phyloP scores from a whole-genome alignment of 768 basidiomycete species.

The Leccinum longicurvipes region DNA sequence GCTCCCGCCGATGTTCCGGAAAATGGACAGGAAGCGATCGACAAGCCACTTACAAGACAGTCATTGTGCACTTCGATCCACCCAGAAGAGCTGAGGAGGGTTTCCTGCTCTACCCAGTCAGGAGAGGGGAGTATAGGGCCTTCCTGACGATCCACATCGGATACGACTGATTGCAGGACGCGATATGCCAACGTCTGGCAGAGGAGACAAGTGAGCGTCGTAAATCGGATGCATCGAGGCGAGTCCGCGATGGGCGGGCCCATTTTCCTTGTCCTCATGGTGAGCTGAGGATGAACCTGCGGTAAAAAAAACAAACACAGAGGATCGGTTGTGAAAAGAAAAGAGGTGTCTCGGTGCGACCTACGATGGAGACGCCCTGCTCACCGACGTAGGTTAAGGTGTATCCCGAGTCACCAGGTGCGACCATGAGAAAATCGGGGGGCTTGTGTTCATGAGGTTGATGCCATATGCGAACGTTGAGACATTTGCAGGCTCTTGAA shows the following conservation, averaged over 20 bases:
- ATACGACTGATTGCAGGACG: constrained; percentile 55
- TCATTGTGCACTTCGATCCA: constrained; percentile 71
- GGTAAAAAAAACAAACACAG: constrained; percentile 7
- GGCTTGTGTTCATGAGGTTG: constrained; percentile 29
- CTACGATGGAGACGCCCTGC: constrained; percentile 62
- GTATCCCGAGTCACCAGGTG: constrained; percentile 38
- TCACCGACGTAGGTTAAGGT: constrained; percentile 59
- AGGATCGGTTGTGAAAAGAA: constrained; percentile 4
- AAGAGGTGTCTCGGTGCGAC: constrained; percentile 24
- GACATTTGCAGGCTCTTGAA: constrained; percentile 61
- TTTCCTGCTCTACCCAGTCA: constrained; percentile 74
- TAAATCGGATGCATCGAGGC: constrained; percentile 54
- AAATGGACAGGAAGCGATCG: background rate
- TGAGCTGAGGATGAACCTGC: constrained; percentile 68
- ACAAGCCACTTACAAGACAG: constrained; percentile 58
- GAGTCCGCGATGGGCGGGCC: constrained; percentile 41
- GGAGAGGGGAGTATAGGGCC: constrained; percentile 67
- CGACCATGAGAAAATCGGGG: constrained; percentile 32
- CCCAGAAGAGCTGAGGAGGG: constrained; percentile 62
- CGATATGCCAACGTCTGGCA: constrained; percentile 69
- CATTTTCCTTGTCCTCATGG: constrained; percentile 57
- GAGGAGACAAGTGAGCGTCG: constrained; percentile 64
- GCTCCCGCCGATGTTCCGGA: background rate
- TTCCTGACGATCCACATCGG: constrained; percentile 57
- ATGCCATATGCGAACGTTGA: constrained; percentile 61